phyloP scores from a whole-genome alignment of 2,329 filamentous ascomycete genomes.

The Xylaria sp. region DNA sequence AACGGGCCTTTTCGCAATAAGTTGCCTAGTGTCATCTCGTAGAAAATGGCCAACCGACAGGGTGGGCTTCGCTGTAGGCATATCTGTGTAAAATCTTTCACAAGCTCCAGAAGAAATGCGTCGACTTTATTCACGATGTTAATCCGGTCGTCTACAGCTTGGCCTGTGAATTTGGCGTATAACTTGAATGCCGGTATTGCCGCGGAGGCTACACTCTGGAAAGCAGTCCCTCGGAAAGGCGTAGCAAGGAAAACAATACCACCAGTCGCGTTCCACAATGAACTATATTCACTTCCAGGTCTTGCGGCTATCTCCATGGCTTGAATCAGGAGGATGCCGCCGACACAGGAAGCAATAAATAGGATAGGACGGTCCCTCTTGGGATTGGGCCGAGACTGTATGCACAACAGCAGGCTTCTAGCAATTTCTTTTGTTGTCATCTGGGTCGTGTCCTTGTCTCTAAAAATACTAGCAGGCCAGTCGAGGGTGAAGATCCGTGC shows the following conservation, averaged over 20 bases:
- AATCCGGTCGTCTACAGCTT: too few species aligned
- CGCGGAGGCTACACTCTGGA: conserved; percentile 8
- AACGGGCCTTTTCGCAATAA: too few species aligned
- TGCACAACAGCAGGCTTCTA: neutral
- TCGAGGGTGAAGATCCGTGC: conserved; percentile 21
- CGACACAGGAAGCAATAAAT: conserved; percentile 25
- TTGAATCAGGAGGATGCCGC: conserved; percentile 14
- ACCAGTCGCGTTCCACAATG: neutral
- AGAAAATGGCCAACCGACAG: conserved; percentile 7
- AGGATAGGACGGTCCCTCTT: conserved; percentile 16
- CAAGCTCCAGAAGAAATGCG: too few species aligned
- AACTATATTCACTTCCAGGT: neutral
- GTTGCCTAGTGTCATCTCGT: too few species aligned
- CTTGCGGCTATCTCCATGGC: neutral
- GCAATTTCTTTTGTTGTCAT: conserved; percentile 13
- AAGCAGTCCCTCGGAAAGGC: conserved; percentile 12
- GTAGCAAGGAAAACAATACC: conserved; percentile 26
- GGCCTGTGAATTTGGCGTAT: too few species aligned
- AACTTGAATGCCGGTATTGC: too few species aligned
- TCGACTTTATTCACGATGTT: too few species aligned
- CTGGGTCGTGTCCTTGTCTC: neutral
- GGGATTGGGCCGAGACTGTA: neutral
- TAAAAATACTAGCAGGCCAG: conserved; percentile 10
- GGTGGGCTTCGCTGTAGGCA: neutral
- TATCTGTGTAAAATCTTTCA: neutral